phyloP scores from a whole-genome alignment of 2,329 filamentous ascomycete species.

The Fusarium virguliforme region DNA sequence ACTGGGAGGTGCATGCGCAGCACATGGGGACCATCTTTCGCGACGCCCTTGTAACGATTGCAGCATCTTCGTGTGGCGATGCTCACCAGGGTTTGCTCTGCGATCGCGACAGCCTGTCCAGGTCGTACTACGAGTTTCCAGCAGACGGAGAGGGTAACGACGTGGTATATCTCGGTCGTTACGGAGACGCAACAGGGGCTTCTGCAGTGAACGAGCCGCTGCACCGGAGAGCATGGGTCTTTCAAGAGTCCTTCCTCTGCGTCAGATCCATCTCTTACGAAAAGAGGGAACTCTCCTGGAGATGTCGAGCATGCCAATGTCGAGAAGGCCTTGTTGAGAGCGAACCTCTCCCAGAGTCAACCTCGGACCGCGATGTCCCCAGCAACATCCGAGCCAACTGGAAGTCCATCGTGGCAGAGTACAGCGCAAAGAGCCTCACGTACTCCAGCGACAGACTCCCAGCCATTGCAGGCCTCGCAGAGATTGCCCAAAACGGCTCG shows the following conservation, averaged over 20 bases:
- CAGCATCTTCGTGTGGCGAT: not conserved
- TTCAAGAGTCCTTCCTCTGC: not conserved
- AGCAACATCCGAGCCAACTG: conserved; percentile 5
- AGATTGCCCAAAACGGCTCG: not conserved
- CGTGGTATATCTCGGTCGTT: conserved; percentile 1
- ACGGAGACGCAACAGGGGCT: not conserved
- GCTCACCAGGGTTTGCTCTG: not conserved
- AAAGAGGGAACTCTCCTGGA: not conserved
- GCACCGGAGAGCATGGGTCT: not conserved
- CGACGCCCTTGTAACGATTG: not conserved
- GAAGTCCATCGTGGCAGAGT: conserved; percentile 3
- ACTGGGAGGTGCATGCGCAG: conserved; percentile 7
- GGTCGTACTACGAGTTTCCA: conserved; percentile 2
- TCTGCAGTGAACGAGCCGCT: not conserved
- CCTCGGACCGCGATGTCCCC: not conserved
- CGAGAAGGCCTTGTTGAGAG: not conserved
- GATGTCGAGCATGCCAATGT: not conserved
- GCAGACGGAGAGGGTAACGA: not conserved
- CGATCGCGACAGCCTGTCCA: not conserved
- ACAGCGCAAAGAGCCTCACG: not conserved
- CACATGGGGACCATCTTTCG: conserved; percentile 1
- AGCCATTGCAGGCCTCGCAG: not conserved
- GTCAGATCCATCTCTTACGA: conserved; percentile 6
- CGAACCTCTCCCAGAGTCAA: not conserved
- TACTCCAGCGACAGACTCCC: not conserved